Percentiles rank a stretch among this genome's conserved stretches.
Conservation (phyloP, 2,329 filamentous ascomycete genomes). For the Penicillium fuscoglaucum region DNA sequence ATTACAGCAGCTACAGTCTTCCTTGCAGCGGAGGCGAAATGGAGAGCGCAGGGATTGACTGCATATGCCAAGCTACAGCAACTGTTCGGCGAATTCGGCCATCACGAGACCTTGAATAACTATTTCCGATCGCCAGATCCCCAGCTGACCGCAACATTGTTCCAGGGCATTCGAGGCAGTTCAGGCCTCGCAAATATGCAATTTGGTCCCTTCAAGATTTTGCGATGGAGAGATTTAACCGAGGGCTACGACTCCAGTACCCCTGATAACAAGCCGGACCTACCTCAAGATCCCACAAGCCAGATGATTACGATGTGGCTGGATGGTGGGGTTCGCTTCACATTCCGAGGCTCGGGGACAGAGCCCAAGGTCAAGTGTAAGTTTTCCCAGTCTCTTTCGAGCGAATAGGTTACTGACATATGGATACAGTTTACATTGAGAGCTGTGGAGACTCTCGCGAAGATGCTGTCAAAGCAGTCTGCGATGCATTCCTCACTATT, state of each 20-base stretch:
- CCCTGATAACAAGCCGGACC: constrained; percentile 51
- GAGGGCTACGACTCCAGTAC: constrained; percentile 60
- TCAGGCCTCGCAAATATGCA: constrained; percentile 45
- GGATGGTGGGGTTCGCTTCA: constrained; percentile 57
- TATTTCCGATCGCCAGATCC: constrained; percentile 62
- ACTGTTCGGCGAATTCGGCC: constrained; percentile 59
- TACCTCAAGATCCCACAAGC: constrained; percentile 58
- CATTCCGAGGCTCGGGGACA: constrained; percentile 62
- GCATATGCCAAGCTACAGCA: constrained; percentile 58
- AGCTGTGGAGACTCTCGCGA: constrained; percentile 39
- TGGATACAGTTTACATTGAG: constrained; percentile 43
- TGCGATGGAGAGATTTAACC: constrained; percentile 63
- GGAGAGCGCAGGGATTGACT: constrained; percentile 54
- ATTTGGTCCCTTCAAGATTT: constrained; percentile 55
- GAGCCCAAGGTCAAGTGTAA: constrained; percentile 66
- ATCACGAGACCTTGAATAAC: constrained; percentile 64
- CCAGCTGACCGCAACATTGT: constrained; percentile 54
- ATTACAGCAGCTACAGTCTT: constrained; percentile 62
- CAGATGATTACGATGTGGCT: constrained; percentile 66
- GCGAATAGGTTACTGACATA: not conserved
- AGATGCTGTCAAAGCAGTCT: constrained; percentile 40
- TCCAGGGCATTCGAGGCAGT: constrained; percentile 54
- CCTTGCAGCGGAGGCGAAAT: constrained; percentile 55
- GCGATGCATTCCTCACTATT: constrained; percentile 39
- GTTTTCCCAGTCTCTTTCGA: constrained; percentile 16